These are phyloP conservation scores for Talinum fruticosum DNA, from an alignment of 148 eudicot genomes.

Conservation along the genomic window DNA sequence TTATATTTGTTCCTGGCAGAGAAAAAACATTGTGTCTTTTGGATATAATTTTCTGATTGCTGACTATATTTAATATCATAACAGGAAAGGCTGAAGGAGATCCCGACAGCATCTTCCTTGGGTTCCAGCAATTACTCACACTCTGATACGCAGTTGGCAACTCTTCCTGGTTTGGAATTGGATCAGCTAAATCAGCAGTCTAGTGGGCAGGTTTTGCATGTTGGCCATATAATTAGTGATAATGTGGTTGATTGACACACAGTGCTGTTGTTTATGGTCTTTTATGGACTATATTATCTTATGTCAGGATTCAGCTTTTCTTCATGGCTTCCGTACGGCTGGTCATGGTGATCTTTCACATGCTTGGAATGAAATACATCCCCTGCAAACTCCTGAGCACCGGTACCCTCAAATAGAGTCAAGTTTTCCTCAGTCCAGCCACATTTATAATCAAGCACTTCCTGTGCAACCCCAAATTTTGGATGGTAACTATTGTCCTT, in stretches of 20 bases:
- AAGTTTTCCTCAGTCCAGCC: slow-evolving; percentile 43
- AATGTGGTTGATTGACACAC: slow-evolving; percentile 9
- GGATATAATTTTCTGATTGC: neutral
- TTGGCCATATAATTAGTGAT: slow-evolving; percentile 2
- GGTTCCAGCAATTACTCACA: slow-evolving; percentile 42
- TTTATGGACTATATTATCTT: slow-evolving; percentile 18
- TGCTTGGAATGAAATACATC: slow-evolving; percentile 84
- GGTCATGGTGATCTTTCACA: slow-evolving; percentile 56
- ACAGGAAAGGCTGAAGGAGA: slow-evolving; percentile 82
- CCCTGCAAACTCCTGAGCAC: slow-evolving; percentile 38
- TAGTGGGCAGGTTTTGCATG: slow-evolving; percentile 51
- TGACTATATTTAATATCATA: neutral
- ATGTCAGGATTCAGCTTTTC: slow-evolving; percentile 66
- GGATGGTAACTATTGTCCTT: slow-evolving; percentile 53
- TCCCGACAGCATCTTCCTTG: slow-evolving; percentile 59
- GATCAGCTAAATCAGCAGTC: slow-evolving; percentile 50
- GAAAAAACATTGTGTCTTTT: neutral
- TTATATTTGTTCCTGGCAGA: neutral
- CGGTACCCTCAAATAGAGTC: slow-evolving; percentile 33
- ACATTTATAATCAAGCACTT: slow-evolving; percentile 29
- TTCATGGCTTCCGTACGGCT: slow-evolving; percentile 59
- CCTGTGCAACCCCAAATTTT: slow-evolving; percentile 39
- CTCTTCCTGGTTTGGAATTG: slow-evolving; percentile 84
- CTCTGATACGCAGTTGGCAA: slow-evolving; percentile 42
- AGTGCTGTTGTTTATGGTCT: neutral